Conservation (phyloP, 805 yeast genomes). For the Candida coleopterorum region DNA sequence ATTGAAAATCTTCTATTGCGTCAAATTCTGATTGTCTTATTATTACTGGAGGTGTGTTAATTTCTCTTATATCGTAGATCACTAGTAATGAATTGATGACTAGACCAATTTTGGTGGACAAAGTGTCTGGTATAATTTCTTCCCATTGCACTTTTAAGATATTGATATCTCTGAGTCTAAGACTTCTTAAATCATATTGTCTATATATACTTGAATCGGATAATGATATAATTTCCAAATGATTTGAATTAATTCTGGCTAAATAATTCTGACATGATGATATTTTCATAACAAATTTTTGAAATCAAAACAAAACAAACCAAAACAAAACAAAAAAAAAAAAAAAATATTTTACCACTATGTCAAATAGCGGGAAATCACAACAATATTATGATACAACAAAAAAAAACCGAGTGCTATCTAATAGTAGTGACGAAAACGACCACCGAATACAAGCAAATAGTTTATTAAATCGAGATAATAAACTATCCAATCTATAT, state of each 20-base stretch:
- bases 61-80: conserved; percentile 19
- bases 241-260: neutral
- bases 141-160: conserved; percentile 22
- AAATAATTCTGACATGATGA: conserved; percentile 7
- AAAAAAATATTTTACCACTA: too few species aligned
- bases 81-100: conserved; percentile 18
- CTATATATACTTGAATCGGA: neutral
- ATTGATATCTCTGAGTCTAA: too few species aligned
- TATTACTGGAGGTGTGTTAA: conserved; percentile 21
- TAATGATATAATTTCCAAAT: neutral
- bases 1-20: conserved; percentile 27
- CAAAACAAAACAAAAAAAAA: neutral
- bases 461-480: conserved; percentile 1
- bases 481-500: conserved; percentile 2
- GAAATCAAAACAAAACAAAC: conserved; percentile 5
- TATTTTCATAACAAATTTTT: conserved; percentile 3
- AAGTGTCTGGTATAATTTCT: conserved; percentile 4
- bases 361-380: conserved; percentile 1
- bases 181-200: neutral
- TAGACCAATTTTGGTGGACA: conserved; percentile 28
- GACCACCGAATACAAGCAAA: neutral
- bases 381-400: neutral
- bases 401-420: neutral
- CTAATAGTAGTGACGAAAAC: conserved; percentile 1
- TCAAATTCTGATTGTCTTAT: conserved; percentile 24